Evolutionary conservation across 768 basidiomycete genomes (phyloP).

Genomic region (Pisolithus orientalis): DNA sequence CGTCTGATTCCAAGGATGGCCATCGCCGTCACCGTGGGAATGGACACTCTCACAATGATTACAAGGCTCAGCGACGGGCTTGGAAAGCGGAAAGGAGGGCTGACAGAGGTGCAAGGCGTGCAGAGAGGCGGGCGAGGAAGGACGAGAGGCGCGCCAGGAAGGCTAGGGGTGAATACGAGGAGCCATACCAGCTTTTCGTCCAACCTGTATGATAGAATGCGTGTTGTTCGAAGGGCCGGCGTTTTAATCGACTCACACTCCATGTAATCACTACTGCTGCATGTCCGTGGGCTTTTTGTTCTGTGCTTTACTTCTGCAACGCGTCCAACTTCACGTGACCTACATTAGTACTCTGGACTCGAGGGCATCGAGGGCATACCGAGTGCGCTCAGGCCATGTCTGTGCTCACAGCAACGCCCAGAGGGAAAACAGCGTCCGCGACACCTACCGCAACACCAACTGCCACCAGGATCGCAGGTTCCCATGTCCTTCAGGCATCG

Average conservation of each 20-base stretch:
- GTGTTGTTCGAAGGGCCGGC: no score
- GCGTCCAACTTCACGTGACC: background rate
- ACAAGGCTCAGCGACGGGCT: slow-evolving; percentile 3
- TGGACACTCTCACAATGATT: background rate
- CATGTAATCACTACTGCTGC: no score
- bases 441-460: slow-evolving; percentile 48
- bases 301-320: background rate
- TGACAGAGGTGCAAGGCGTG: slow-evolving; percentile 10
- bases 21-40: background rate
- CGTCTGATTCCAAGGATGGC: slow-evolving; percentile 10
- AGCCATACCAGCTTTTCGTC: slow-evolving; percentile 20
- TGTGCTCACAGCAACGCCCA: slow-evolving; percentile 28
- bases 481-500: slow-evolving; percentile 56
- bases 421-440: slow-evolving; percentile 10
- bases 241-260: no score
- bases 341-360: no score
- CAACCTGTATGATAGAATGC: background rate
- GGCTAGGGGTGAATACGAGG: slow-evolving; percentile 8
- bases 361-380: no score
- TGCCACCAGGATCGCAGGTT: slow-evolving; percentile 42
- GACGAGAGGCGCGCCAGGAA: slow-evolving; percentile 13
- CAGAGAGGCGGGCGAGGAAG: slow-evolving; percentile 5
- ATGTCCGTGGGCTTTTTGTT: no score
- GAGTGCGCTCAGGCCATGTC: slow-evolving; percentile 22
- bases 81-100: slow-evolving; percentile 5